phyloP scores from a whole-genome alignment of 345 rosid genomes.

The Jatropha curcas region DNA sequence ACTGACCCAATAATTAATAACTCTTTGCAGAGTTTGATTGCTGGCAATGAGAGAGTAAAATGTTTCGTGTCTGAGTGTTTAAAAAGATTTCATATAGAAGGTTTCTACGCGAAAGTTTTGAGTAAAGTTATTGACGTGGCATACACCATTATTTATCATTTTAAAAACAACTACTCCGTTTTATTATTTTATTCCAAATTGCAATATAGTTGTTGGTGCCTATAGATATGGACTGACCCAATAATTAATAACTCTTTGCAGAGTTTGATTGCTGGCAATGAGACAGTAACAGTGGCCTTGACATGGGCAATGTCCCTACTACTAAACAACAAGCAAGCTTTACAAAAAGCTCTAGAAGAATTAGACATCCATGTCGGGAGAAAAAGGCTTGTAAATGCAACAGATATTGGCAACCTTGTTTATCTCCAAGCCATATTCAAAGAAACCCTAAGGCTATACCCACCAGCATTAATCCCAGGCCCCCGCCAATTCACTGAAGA shows the following conservation, averaged over 20 bases:
- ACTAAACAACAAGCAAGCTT: slow-evolving; percentile 18
- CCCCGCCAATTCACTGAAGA: slow-evolving; percentile 31
- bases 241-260: neutral
- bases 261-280: neutral
- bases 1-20: too few species aligned
- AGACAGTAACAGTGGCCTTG: slow-evolving; percentile 1
- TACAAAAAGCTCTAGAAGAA: slow-evolving; percentile 18
- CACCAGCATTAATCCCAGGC: slow-evolving; percentile 34
- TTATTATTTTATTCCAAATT: too few species aligned
- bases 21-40: neutral
- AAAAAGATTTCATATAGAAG: too few species aligned
- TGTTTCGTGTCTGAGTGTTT: too few species aligned
- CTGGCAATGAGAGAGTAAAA: too few species aligned
- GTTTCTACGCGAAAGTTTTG: too few species aligned
- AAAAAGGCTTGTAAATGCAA: slow-evolving; percentile 16
- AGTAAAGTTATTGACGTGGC: too few species aligned
- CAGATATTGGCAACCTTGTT: slow-evolving; percentile 30
- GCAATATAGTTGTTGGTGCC: too few species aligned
- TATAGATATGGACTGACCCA: too few species aligned
- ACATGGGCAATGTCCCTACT: slow-evolving; percentile 20
- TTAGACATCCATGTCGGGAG: slow-evolving; percentile 11
- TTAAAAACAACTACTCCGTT: too few species aligned
- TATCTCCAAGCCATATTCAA: slow-evolving; percentile 43
- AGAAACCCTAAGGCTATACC: slow-evolving; percentile 40
- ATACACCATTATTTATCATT: too few species aligned